Evolutionary conservation across 495 filamentous ascomycete genomes (phyloP).

Genomic region (Hypoxylon subgilvum): DNA sequence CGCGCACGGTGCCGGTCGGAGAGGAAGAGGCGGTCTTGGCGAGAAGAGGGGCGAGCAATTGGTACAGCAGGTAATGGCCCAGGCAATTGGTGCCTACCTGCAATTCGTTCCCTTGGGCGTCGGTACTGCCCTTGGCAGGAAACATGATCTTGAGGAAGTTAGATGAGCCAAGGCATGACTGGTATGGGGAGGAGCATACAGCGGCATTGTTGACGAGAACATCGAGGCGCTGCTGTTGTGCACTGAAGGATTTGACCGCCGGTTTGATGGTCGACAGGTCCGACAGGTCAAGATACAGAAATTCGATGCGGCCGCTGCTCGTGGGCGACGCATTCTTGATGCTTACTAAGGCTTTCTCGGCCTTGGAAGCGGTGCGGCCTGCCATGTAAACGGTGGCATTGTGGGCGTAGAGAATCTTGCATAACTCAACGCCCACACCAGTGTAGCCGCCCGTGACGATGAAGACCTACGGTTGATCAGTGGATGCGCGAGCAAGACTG

Average conservation of each 20-base stretch:
- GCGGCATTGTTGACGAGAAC: conserved; percentile 46
- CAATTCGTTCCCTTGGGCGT: conserved; percentile 45
- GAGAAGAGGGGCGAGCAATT: conserved; percentile 54
- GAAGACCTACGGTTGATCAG: conserved; percentile 33
- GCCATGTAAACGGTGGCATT: conserved; percentile 59
- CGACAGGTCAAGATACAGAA: conserved; percentile 53
- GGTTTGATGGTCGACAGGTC: conserved; percentile 59
- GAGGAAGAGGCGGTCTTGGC: conserved; percentile 43
- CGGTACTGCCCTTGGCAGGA: conserved; percentile 29
- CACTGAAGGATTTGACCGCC: conserved; percentile 43
- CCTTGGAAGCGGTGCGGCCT: conserved; percentile 43
- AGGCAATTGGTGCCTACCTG: conserved; percentile 49
- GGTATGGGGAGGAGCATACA: conserved; percentile 37
- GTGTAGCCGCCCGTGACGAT: conserved; percentile 56
- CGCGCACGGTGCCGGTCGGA: conserved; percentile 45
- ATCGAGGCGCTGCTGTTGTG: conserved; percentile 32
- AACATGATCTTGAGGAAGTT: conserved; percentile 37
- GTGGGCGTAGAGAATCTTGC: conserved; percentile 48
- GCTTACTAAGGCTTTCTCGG: conserved; percentile 14
- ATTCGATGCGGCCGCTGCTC: conserved; percentile 47
- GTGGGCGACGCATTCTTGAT: conserved; percentile 10
- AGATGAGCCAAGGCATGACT: conserved; percentile 34
- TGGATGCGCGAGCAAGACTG: background rate
- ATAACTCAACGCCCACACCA: conserved; percentile 54
- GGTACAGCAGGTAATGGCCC: conserved; percentile 46